A percentile compares a stretch with the other conserved stretches of the same genome.
Evolutionary conservation across 225 moss, liverwort and hornwort genomes (phyloP).

Genomic region (Anthoceros angustus): DNA sequence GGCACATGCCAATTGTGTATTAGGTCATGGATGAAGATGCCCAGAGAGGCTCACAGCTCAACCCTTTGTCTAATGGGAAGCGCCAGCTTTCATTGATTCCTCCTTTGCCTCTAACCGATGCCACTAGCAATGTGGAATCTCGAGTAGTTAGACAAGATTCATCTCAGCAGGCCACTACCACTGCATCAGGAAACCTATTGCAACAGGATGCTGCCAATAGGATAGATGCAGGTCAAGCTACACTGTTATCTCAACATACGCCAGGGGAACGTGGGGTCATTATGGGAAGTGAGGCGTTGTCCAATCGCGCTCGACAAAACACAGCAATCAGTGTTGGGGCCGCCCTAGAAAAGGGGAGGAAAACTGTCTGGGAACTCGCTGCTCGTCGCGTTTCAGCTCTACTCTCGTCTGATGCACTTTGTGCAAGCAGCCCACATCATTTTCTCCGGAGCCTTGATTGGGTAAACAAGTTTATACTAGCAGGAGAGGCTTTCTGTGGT

Average conservation of each 20-base stretch:
- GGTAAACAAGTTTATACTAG: constrained; percentile 93
- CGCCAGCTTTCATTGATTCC: too few relatives aligned
- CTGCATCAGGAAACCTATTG: constrained; percentile 18
- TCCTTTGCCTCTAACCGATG: too few relatives aligned
- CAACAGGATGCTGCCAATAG: too few relatives aligned
- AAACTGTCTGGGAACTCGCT: constrained; percentile 90
- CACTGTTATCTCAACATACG: not conserved
- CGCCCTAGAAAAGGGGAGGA: constrained; percentile 78
- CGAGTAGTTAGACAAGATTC: constrained; percentile 5
- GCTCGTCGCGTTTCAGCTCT: constrained; percentile 85
- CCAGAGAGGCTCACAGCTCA: too few relatives aligned
- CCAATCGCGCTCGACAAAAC: constrained; percentile 28
- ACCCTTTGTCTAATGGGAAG: too few relatives aligned
- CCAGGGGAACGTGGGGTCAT: not conserved
- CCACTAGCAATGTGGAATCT: too few relatives aligned
- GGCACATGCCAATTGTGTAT: too few relatives aligned
- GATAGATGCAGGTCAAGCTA: not conserved
- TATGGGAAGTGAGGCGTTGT: not conserved
- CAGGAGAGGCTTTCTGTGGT: constrained; percentile 92
- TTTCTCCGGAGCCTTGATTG: constrained; percentile 89
- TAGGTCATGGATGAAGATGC: too few relatives aligned
- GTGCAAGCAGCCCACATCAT: constrained; percentile 68
- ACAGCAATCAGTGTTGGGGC: constrained; percentile 55
- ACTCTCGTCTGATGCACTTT: constrained; percentile 78
- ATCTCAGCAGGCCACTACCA: constrained; percentile 17